Conservation (phyloP, 2,329 filamentous ascomycete genomes). For the Fusarium humuli region DNA sequence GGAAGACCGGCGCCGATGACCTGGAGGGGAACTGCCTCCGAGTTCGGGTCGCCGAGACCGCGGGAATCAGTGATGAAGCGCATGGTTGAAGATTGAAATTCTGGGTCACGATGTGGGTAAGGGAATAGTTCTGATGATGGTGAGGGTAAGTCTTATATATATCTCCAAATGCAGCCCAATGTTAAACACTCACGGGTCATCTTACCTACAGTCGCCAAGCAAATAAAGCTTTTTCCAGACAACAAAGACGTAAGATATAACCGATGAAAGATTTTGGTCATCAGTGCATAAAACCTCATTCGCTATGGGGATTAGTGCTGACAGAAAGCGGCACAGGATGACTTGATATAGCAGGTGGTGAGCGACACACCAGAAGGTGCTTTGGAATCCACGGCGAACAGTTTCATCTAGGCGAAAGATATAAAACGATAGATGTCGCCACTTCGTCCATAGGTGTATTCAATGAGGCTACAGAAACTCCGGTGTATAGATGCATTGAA, state of each 20-base stretch:
- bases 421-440: no score
- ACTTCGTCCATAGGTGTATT: no score
- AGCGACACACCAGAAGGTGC: background rate
- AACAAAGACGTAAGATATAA: accelerated
- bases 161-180: background rate
- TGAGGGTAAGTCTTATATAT: background rate
- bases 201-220: background rate
- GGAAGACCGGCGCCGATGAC: slow-evolving; percentile 51
- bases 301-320: slow-evolving; percentile 1
- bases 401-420: no score
- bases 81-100: background rate
- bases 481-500: no score
- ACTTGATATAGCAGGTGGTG: background rate
- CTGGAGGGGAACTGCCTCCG: slow-evolving; percentile 12
- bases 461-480: no score
- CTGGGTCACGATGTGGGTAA: background rate
- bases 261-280: accelerated
- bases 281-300: background rate
- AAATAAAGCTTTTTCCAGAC: background rate
- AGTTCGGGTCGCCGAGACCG: slow-evolving; percentile 1
- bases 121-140: background rate
- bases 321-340: background rate
- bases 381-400: background rate
- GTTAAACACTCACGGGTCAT: background rate
- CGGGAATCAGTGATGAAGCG: slow-evolving; percentile 36